Conservation (phyloP, 2,329 filamentous ascomycete genomes). For the Metarhizium anisopliae region DNA sequence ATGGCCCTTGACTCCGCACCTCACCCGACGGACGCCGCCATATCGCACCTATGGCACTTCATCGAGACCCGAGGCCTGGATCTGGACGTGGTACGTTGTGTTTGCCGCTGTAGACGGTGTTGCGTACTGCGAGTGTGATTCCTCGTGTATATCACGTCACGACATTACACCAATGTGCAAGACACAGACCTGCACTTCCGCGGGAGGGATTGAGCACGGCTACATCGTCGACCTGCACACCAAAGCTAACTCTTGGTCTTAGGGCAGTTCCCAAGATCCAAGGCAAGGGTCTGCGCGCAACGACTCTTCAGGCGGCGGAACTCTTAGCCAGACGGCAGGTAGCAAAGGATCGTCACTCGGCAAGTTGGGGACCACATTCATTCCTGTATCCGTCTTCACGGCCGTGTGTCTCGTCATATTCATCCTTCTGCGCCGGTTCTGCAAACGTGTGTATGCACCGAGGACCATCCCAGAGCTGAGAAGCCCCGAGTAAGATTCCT, state of each 20-base stretch:
- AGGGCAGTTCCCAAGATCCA: constrained; percentile 16
- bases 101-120: not conserved
- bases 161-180: not conserved
- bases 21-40: not conserved
- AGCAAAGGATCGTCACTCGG: constrained; percentile 26
- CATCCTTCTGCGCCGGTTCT: constrained; percentile 35
- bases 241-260: not conserved
- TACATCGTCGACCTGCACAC: not conserved
- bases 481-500: constrained; percentile 26
- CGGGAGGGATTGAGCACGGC: not conserved
- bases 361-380: constrained; percentile 39
- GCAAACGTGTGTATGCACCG: constrained; percentile 45
- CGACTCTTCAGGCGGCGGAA: constrained; percentile 22
- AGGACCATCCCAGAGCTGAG: constrained; percentile 40
- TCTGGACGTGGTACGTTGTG: constrained; percentile 5
- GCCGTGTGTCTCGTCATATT: constrained; percentile 42
- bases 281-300: constrained; percentile 26
- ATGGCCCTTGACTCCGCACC: constrained; percentile 1
- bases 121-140: not conserved
- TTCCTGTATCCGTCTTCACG: constrained; percentile 44
- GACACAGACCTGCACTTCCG: not conserved
- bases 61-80: constrained; percentile 2
- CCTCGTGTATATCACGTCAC: not conserved
- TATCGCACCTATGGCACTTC: constrained; percentile 1
- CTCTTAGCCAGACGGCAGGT: constrained; percentile 21